Evolutionary conservation across 2,329 filamentous ascomycete species (phyloP), one percentile per base, ranked within the genome.

Genomic region (Exophiala sideris): DNA sequence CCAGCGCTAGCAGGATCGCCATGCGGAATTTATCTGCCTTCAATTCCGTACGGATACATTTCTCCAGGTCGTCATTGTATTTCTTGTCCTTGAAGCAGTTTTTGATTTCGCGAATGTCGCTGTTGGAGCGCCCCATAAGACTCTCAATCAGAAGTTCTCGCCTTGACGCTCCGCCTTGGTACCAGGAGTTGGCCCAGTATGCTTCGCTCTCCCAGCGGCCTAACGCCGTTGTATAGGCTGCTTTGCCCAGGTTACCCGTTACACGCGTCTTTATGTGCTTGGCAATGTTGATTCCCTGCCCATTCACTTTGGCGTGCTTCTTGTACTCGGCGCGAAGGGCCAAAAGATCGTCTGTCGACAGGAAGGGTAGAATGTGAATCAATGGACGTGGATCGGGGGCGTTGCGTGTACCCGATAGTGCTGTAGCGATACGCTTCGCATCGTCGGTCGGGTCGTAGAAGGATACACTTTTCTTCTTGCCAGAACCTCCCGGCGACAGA

Each of bases 161-260:
- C 2, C 90, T 82, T 6, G 86, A 89, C 65, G 86, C 88, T 70
- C 92, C 88, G 35, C 86, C 86, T 68, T 96, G 92, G 73, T 96
- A 97, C 86, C 91, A 97, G 71, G 90, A 96, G 70, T 96, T 97
- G 56, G 92, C 91, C 91, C 94, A 99, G 77, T 96, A 96, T 0
- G 90, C 89, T 70, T 99, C 94, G 63, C 85, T 87, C 73, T 96
- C 94, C 86, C 91, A 97, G 48, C 82, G 81, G 8, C 94, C 94
- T 0, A 97, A 81, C 0, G 92, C 91, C 2, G 89, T 91, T 3
- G 91, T 85, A 70, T 97, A 96, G 66, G 87, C 91, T 5, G 88
- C 88, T 73, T 97, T 97, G 73, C 91, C 92, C 62, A 97, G 85
- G 63, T 83, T 85, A 14, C 73, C 73, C 1, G 74, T 66, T 1